Evolutionary conservation across 2,329 filamentous ascomycete genomes (phyloP).

Genomic region (Cercospora brassicicola): DNA sequence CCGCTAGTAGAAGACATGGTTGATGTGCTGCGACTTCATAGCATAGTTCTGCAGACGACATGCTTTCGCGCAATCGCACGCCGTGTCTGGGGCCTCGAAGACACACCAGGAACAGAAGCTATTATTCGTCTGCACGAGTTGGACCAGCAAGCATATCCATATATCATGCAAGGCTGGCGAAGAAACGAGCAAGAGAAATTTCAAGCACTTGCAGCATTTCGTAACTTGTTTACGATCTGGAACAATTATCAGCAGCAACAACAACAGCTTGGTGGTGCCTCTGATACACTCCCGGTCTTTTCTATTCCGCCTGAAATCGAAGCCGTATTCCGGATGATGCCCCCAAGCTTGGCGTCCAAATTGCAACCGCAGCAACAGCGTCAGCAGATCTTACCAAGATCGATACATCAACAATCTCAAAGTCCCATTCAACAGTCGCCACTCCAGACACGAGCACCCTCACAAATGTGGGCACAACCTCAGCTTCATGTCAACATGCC

Average conservation of each 20-base stretch:
- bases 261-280: not conserved
- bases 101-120: constrained; percentile 17
- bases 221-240: constrained; percentile 19
- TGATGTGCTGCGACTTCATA: constrained; percentile 51
- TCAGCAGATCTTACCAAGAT: not conserved
- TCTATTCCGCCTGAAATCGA: not conserved
- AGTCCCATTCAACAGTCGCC: not conserved
- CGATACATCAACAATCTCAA: not conserved
- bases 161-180: constrained; percentile 14
- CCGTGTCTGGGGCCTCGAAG: constrained; percentile 42
- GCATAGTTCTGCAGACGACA: constrained; percentile 54
- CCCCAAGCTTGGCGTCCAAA: not conserved
- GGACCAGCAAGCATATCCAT: constrained; percentile 24
- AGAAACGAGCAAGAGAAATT: constrained; percentile 19
- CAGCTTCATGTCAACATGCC: not conserved
- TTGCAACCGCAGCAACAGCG: not conserved
- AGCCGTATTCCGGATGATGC: not conserved
- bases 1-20: constrained; percentile 60
- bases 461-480: not conserved
- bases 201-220: constrained; percentile 18
- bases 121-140: constrained; percentile 27
- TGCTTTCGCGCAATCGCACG: constrained; percentile 56
- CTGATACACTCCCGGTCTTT: not conserved
- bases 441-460: not conserved
- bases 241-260: not conserved